A percentile compares a stretch with the other conserved stretches of the same genome.
phyloP scores from a whole-genome alignment of 345 rosid species.

The Dipteronia sinensis region DNA sequence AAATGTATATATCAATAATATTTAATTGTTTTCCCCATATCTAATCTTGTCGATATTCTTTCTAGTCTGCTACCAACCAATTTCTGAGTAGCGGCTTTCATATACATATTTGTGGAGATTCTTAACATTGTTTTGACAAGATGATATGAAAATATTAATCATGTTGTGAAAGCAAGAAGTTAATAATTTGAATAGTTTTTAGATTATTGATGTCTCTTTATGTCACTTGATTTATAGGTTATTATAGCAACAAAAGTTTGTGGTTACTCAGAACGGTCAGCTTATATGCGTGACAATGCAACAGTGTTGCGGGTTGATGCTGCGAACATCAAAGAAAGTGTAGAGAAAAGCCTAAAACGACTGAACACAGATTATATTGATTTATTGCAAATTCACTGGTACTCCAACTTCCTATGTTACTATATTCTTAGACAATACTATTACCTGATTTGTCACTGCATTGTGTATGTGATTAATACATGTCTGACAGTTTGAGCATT shows the following conservation, averaged over 20 bases:
- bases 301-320: slow-evolving; percentile 73
- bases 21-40: neutral
- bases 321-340: slow-evolving; percentile 88
- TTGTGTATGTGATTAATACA: neutral
- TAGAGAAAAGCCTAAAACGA: slow-evolving; percentile 91
- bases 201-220: slow-evolving; percentile 2
- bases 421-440: neutral
- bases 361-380: slow-evolving; percentile 91
- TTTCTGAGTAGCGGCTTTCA: slow-evolving; percentile 7
- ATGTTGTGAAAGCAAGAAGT: neutral
- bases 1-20: neutral
- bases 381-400: slow-evolving; percentile 95
- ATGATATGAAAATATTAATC: slow-evolving; percentile 1
- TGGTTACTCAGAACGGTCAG: slow-evolving; percentile 71
- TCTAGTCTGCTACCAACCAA: slow-evolving; percentile 11
- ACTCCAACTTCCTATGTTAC: slow-evolving; percentile 21
- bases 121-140: neutral
- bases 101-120: neutral
- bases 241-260: slow-evolving; percentile 91
- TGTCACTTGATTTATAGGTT: slow-evolving; percentile 46
- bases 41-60: neutral
- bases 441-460: neutral
- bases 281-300: slow-evolving; percentile 63
- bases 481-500: neutral
- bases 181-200: neutral